Conservation (phyloP, 2,329 filamentous ascomycete genomes). For the Aspergillus aculeatinus region DNA sequence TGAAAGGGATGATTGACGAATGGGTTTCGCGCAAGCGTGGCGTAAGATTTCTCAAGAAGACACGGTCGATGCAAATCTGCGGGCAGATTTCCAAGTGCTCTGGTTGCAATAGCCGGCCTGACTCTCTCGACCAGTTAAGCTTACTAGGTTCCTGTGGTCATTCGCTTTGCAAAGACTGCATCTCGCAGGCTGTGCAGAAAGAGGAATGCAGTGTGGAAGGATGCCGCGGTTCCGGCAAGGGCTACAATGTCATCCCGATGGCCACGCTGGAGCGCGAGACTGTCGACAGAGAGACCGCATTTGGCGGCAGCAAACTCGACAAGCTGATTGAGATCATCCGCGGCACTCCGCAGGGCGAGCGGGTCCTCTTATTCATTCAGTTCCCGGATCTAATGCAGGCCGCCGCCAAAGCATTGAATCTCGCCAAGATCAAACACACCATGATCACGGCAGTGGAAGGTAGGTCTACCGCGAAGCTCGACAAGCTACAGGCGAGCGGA, state of each 20-base stretch:
- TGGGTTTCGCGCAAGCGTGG: constrained; percentile 23
- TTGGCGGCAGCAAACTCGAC: constrained; percentile 51
- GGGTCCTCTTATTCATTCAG: constrained; percentile 58
- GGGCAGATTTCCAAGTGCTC: constrained; percentile 28
- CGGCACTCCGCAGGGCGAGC: constrained; percentile 45
- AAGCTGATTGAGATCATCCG: constrained; percentile 48
- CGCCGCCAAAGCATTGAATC: constrained; percentile 27
- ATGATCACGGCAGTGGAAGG: constrained; percentile 37
- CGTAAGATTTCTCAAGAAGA: constrained; percentile 25
- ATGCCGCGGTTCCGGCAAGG: constrained; percentile 42
- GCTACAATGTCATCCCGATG: constrained; percentile 43
- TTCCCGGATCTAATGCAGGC: constrained; percentile 47
- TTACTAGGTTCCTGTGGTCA: constrained; percentile 55
- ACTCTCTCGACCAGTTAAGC: constrained; percentile 32
- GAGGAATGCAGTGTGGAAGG: constrained; percentile 42
- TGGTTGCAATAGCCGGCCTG: constrained; percentile 30
- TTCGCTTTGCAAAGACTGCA: constrained; percentile 47
- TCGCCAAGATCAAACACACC: constrained; percentile 32
- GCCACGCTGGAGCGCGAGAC: constrained; percentile 36
- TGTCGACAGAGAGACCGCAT: constrained; percentile 18
- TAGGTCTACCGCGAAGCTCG: constrained; percentile 36
- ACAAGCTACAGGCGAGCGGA: constrained; percentile 41
- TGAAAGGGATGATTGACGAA: constrained; percentile 23
- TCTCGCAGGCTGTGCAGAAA: constrained; percentile 18
- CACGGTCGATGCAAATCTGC: constrained; percentile 21